Percentiles rank a stretch among this genome's conserved stretches.
Conservation (phyloP, 176 grass and related monocot species). For the Urochloa ruziziensis region DNA sequence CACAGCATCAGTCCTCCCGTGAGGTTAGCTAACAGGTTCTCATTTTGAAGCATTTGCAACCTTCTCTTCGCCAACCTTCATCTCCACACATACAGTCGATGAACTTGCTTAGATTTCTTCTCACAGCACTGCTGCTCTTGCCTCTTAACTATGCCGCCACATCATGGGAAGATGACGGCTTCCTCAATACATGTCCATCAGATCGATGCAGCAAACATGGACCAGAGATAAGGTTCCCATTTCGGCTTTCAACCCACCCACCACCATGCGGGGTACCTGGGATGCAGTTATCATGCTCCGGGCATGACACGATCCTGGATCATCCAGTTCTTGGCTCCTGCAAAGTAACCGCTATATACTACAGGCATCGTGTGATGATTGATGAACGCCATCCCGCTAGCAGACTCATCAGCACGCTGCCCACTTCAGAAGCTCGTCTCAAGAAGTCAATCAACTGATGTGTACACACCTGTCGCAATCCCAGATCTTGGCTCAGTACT, state of each 20-base stretch:
- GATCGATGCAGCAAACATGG: conserved; percentile 32
- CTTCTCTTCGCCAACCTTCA: background rate
- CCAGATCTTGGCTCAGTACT: background rate
- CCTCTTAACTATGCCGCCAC: background rate
- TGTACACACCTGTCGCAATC: background rate
- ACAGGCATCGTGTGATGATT: background rate
- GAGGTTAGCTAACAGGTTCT: background rate
- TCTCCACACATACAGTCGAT: background rate
- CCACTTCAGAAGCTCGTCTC: conserved; percentile 32
- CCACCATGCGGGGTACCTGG: conserved; percentile 19
- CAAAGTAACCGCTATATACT: conserved; percentile 40
- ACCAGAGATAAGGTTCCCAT: conserved; percentile 43
- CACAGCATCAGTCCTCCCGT: background rate
- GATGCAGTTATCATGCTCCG: conserved; percentile 53
- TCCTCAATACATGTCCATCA: conserved; percentile 26
- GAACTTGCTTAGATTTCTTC: background rate
- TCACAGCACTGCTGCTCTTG: background rate
- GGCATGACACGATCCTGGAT: conserved; percentile 32
- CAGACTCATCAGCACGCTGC: conserved; percentile 13
- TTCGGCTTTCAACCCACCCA: conserved; percentile 9
- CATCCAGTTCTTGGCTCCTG: conserved; percentile 36
- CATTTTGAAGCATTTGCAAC: background rate
- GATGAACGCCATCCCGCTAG: conserved; percentile 2
- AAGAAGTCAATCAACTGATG: conserved; percentile 16
- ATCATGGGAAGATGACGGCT: conserved; percentile 13